A percentile compares a stretch with the other conserved stretches of the same genome.
Conservation (phyloP, 2,329 filamentous ascomycete species). For the Sarocladiaceae sp. region DNA sequence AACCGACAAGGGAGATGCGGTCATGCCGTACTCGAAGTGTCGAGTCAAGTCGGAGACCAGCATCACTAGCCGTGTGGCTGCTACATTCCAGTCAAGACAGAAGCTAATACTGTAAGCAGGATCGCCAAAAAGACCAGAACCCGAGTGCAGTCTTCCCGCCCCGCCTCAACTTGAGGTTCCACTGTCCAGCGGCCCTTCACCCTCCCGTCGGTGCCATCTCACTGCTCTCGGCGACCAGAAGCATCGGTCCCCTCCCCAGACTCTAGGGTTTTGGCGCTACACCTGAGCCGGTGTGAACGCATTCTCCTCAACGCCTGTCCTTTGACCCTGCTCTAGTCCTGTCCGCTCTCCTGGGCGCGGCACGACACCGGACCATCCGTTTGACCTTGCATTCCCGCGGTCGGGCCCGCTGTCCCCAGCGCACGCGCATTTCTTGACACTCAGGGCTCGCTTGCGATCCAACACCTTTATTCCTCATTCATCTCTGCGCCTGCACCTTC, state of each 20-base stretch:
- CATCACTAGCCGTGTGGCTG: constrained; percentile 6
- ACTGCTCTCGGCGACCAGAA: constrained; percentile 3
- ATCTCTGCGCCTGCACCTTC: constrained; percentile 18
- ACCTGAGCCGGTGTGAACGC: constrained; percentile 4
- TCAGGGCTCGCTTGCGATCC: constrained; percentile 15
- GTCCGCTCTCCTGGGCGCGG: constrained; percentile 25
- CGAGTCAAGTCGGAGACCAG: constrained; percentile 2
- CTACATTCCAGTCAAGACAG: constrained; percentile 8
- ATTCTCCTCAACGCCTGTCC: background rate
- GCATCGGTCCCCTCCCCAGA: constrained; percentile 5
- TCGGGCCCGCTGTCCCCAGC: constrained; percentile 22
- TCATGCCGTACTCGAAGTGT: constrained; percentile 7
- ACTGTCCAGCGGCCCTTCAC: constrained; percentile 8
- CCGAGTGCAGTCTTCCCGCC: constrained; percentile 8
- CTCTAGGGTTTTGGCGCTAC: constrained; percentile 5
- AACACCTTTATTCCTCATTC: constrained; percentile 13
- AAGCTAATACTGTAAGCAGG: constrained; percentile 3
- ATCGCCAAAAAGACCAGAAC: background rate
- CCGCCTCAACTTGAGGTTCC: constrained; percentile 7
- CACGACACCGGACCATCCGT: constrained; percentile 32
- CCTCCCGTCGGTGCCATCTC: constrained; percentile 7
- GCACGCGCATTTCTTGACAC: constrained; percentile 9
- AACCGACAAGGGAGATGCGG: constrained; percentile 7
- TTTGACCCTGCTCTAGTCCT: constrained; percentile 11
- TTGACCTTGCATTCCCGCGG: constrained; percentile 30